Percentiles rank a stretch among this genome's conserved stretches.
Conservation (phyloP, 495 filamentous ascomycete genomes). For the Platismatia glauca region DNA sequence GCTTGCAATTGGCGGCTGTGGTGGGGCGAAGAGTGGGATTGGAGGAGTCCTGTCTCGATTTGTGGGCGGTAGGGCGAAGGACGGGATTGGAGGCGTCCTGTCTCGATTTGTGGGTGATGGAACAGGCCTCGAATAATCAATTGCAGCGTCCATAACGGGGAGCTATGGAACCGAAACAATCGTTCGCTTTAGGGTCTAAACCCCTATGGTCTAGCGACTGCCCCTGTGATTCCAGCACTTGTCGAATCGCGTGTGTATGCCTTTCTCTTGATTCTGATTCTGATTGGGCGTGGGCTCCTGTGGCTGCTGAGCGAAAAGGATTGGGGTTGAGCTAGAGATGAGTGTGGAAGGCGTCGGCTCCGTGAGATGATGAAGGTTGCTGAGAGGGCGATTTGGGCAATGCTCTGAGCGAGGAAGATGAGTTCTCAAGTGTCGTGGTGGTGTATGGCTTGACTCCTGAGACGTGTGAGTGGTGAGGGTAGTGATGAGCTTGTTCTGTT, state of each 20-base stretch:
- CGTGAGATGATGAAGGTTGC: background rate
- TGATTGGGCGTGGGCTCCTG: background rate
- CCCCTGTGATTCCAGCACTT: background rate
- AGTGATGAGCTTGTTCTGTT: background rate
- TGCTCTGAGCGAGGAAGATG: background rate
- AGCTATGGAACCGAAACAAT: background rate
- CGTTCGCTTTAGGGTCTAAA: background rate
- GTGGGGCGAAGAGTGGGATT: background rate
- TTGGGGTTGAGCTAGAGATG: background rate
- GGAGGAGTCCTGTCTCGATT: conserved; percentile 8
- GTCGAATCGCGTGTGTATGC: background rate
- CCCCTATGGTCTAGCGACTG: background rate
- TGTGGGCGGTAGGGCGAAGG: background rate
- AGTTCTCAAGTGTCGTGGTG: background rate
- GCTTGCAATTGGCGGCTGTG: conserved; percentile 9
- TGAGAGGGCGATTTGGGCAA: background rate
- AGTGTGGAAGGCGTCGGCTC: background rate
- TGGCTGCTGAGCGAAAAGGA: background rate
- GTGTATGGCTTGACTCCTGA: background rate
- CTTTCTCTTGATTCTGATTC: background rate
- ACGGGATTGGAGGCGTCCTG: conserved; percentile 3
- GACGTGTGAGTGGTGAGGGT: background rate
- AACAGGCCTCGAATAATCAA: conserved; percentile 7
- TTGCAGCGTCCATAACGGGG: background rate
- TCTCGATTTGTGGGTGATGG: conserved; percentile 4